Percentiles rank a stretch among this genome's conserved stretches.
Evolutionary conservation across 1,139 yeast genomes (phyloP).

Genomic region (Diutina sp.): DNA sequence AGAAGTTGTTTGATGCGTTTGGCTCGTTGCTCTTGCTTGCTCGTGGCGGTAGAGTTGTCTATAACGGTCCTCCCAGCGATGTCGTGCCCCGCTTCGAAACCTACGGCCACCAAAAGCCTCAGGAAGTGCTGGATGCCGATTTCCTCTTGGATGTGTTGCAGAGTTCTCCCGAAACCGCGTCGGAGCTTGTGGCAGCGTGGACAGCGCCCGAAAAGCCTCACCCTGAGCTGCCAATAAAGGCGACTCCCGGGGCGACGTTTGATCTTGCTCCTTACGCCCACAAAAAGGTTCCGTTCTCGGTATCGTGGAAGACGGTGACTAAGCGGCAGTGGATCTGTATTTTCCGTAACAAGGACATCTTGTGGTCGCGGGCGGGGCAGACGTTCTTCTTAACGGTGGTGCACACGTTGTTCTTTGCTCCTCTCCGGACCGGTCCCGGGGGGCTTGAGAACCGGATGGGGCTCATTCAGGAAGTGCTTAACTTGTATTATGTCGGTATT

Average conservation of each 20-base stretch:
- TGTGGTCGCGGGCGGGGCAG: not conserved
- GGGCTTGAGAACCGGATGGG: slow-evolving; percentile 2
- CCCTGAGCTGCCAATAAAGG: not conserved
- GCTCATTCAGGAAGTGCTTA: not conserved
- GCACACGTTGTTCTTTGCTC: slow-evolving; percentile 1
- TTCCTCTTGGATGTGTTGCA: not conserved
- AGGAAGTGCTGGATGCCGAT: not conserved
- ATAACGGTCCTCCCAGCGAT: not conserved
- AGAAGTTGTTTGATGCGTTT: not conserved
- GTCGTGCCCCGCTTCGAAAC: not conserved
- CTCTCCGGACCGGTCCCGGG: not conserved
- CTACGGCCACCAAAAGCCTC: not conserved
- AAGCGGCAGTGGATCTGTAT: not conserved
- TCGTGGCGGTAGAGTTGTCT: not conserved
- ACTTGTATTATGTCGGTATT: not conserved
- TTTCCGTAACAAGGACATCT: not conserved
- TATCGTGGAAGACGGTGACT: not conserved
- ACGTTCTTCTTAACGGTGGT: not conserved
- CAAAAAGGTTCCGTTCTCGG: not conserved
- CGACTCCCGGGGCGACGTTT: not conserved
- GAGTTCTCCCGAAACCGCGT: not conserved
- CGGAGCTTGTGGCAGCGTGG: not conserved
- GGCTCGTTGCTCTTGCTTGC: not conserved
- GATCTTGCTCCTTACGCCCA: not conserved
- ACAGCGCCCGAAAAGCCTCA: not conserved